phyloP scores from a whole-genome alignment of 805 yeast genomes.

The Suhomyces kilbournensis region DNA sequence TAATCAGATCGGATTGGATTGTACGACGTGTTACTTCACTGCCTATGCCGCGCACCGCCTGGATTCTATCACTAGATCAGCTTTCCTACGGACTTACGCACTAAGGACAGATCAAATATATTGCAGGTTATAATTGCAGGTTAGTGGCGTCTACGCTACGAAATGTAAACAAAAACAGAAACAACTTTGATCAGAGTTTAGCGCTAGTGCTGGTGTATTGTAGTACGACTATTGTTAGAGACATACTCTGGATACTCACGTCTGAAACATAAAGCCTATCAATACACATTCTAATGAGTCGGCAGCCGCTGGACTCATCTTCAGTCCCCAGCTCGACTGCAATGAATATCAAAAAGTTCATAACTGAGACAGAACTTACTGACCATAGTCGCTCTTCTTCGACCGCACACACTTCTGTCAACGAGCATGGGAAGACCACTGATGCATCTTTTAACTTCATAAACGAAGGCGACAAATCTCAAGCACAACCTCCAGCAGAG shows the following conservation, averaged over 20 bases:
- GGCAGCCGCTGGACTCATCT: conserved; percentile 18
- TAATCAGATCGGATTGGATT: not conserved
- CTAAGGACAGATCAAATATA: not conserved
- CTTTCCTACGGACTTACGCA: not conserved
- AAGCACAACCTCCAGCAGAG: not conserved
- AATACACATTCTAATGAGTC: not conserved
- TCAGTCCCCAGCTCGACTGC: conserved; percentile 20
- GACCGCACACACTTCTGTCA: conserved; percentile 15
- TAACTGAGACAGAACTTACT: conserved; percentile 27
- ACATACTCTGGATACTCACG: not conserved
- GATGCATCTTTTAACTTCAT: conserved; percentile 3
- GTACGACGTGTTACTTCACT: not conserved
- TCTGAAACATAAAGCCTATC: not conserved
- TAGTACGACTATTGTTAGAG: not conserved
- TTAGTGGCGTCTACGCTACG: not conserved
- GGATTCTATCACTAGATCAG: not conserved
- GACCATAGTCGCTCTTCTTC: conserved; percentile 14
- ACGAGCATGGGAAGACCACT: conserved; percentile 6
- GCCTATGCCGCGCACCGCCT: not conserved
- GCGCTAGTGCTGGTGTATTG: not conserved
- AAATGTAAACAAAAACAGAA: not conserved
- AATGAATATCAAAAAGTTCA: conserved; percentile 24
- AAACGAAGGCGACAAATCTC: not conserved
- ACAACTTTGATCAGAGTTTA: not conserved
- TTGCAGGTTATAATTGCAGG: not conserved